Evolutionary conservation across 2,329 filamentous ascomycete species (phyloP).

Genomic region (Stromatinia cepivora): DNA sequence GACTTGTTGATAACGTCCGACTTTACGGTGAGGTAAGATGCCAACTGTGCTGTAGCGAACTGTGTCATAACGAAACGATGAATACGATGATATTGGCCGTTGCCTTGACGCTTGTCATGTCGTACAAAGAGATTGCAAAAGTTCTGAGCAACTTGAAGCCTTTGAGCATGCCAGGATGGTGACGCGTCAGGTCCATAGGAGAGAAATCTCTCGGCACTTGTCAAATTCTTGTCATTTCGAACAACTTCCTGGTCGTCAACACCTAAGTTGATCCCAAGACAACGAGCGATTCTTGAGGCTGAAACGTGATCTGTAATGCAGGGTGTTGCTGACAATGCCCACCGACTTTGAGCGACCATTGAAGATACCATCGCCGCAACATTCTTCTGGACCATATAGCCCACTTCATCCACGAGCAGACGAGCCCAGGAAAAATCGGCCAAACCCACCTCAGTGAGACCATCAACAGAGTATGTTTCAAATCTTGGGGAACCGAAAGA

Average conservation of each 20-base stretch:
- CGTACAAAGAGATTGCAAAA: background rate
- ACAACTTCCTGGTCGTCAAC: background rate
- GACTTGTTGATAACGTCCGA: background rate
- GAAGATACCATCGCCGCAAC: background rate
- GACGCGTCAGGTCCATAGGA: conserved; percentile 13
- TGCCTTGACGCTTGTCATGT: background rate
- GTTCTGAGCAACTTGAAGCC: conserved; percentile 4
- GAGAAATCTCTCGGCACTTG: background rate
- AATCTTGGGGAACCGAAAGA: background rate
- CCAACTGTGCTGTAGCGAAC: conserved; percentile 10
- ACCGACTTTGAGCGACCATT: background rate
- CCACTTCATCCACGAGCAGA: background rate
- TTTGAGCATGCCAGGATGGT: conserved; percentile 1
- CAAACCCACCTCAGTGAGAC: background rate
- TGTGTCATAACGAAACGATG: background rate
- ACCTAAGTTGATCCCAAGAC: conserved; percentile 15
- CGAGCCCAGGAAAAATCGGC: conserved; percentile 2
- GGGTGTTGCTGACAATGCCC: conserved; percentile 17
- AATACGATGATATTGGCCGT: background rate
- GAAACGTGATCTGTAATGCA: background rate
- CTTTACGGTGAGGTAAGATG: background rate
- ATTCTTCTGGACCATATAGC: background rate
- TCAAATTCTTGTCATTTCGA: conserved; percentile 9
- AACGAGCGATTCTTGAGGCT: background rate
- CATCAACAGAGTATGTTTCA: background rate